Base-by-base conservation (phyloP, 345 rosid species). In the Sisymbrium irio region DNA sequence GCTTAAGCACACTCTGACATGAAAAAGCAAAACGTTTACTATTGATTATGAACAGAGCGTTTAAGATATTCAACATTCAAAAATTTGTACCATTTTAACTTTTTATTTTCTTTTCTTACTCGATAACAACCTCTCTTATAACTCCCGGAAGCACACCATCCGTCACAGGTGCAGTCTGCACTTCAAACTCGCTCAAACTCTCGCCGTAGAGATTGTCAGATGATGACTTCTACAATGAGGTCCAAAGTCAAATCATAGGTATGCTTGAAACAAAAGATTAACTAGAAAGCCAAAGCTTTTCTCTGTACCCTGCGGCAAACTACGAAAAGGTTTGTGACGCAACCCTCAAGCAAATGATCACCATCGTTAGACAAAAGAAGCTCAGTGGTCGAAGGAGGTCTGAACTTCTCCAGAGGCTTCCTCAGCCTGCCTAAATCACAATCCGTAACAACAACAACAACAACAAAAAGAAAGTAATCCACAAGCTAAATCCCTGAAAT, bases 101-200 rank as follows among this genome's bases (percentile, higher is more conserved):
- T 4, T 50, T 41, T 35, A 0, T 7, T 35, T 35, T 8, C 0
- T 35, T 35, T 35, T 35, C 88, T 80, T 83, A 89, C 97, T 94
- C 97, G 6, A 88, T 85, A 72, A 92, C 87, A n/a, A 92, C 72
- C 68, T 87, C 88, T 76, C 97, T 85, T 47, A 92, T 87, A 62
- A 88, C 79, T 71, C 97, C 97, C 4, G 92, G 97, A 79, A 95
- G 99, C 63, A 84, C 89, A 25, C 99, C 93, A 65, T 82, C 97
- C 19, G 77, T 41, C 56, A 89, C 56, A 46, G 97, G 97, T 55
- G 99, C 96, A 28, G 96, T 88, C 80, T 86, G 93, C 25, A 92
- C 92, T 82, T 91, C 92, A 45, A 79, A 82, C 67, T 71, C 72
- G 12, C 72, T 27, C 39, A 71, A 71, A 71, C 40, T 77, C 76